Evolutionary conservation across 345 rosid species (phyloP).

Genomic region (Camelina laxa): DNA sequence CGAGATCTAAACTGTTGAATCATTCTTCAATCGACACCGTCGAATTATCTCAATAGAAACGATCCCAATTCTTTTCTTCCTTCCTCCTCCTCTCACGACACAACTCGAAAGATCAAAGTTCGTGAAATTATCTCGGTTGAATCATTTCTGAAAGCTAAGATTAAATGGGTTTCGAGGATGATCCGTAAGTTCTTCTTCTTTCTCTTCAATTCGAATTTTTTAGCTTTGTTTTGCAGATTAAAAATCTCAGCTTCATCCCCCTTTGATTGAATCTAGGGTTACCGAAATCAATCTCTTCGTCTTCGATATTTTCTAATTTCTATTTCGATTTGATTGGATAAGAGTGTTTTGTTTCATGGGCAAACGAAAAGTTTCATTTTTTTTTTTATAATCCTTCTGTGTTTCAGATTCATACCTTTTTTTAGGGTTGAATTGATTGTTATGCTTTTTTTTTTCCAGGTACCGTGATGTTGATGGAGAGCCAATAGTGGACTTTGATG

Average conservation of each 20-base stretch:
- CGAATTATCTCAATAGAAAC: background rate
- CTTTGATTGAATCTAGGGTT: conserved; percentile 44
- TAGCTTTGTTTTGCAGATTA: background rate
- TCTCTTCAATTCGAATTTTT: conserved; percentile 1
- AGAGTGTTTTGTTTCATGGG: conserved; percentile 10
- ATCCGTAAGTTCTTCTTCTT: conserved; percentile 58
- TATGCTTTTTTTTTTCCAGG: conserved; percentile 43
- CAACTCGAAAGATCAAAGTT: conserved; percentile 24
- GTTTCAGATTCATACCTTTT: conserved; percentile 15
- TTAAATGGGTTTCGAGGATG: conserved; percentile 75
- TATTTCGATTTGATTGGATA: background rate
- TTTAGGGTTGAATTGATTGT: background rate
- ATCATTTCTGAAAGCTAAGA: conserved; percentile 17
- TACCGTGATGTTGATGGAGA: conserved; percentile 94
- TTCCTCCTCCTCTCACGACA: conserved; percentile 4
- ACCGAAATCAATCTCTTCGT: conserved; percentile 12
- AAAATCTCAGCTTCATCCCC: background rate
- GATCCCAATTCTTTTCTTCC: background rate
- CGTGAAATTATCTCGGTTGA: conserved; percentile 6
- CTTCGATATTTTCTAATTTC: background rate
- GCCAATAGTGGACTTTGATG: conserved; percentile 92
- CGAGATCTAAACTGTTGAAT: conserved; percentile 20
- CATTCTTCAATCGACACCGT: conserved; percentile 32
- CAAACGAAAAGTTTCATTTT: background rate
- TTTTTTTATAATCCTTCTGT: background rate